These are phyloP conservation scores for Fraxinus platypoda DNA, from an alignment of 305 asterid species.

Conservation along the genomic window DNA sequence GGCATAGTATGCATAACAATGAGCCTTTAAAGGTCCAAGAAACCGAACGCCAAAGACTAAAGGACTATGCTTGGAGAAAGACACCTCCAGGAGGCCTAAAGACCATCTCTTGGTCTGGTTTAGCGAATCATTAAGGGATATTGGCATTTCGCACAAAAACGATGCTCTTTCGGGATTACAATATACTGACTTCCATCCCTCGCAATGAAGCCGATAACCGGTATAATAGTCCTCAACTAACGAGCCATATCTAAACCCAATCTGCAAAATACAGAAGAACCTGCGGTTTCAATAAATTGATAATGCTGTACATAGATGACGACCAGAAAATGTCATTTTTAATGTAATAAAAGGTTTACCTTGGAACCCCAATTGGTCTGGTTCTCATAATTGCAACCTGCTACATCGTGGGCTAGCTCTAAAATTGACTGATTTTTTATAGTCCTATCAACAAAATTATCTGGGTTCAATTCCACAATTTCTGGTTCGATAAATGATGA, in stretches of 20 bases:
- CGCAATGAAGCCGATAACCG: constrained; percentile 45
- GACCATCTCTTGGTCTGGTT: constrained; percentile 47
- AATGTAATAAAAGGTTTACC: constrained; percentile 22
- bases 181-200: constrained; percentile 53
- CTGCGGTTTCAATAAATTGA: not conserved
- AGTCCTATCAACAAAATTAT: constrained; percentile 21
- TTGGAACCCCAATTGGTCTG: constrained; percentile 39
- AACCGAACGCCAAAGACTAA: constrained; percentile 31
- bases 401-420: constrained; percentile 38
- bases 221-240: constrained; percentile 58
- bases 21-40: constrained; percentile 46
- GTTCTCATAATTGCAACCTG: constrained; percentile 39
- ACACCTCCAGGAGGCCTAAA: constrained; percentile 52
- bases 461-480: constrained; percentile 27
- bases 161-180: constrained; percentile 44
- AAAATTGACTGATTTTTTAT: constrained; percentile 23
- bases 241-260: constrained; percentile 54
- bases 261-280: constrained; percentile 23
- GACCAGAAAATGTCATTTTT: not conserved
- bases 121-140: constrained; percentile 34
- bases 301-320: not conserved
- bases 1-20: constrained; percentile 44
- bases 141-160: constrained; percentile 45
- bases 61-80: constrained; percentile 37
- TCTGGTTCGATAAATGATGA: constrained; percentile 27